Base-by-base conservation (phyloP, 2,329 filamentous ascomycete genomes). In the Phyllosticta citrichinensis region DNA sequence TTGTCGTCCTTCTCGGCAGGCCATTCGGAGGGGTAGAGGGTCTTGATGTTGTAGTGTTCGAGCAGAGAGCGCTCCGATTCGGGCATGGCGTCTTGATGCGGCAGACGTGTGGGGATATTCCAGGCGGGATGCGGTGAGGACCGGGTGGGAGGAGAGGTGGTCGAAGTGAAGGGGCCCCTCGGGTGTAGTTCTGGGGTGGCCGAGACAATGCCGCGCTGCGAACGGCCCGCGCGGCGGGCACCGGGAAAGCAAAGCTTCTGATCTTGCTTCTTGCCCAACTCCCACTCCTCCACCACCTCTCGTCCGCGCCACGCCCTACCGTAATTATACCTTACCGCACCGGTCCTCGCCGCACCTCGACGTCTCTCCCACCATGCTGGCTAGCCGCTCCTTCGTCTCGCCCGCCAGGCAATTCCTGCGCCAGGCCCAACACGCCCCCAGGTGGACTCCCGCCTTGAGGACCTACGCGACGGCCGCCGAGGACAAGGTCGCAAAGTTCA, bases 401-500 rank as follows among this genome's bases (percentile, higher is more conserved):
- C 87, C 89, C 72, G 83, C 85, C 76, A 84, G 89, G 76, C 89
- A 95, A 80, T 89, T 85, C 82, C 79, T 92, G 76, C 86, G 87
- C 76, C 82, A 84, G 71, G 82, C 84, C 66, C 76, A 72, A 69
- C 22, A 30, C 52, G 60, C 52, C 17, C 60, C 50, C 55, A 54
- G 19, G 52, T 62, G 33, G 24, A 47, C 51, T 11, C 56, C 62
- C 54, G 70, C 70, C 57, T 65, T 68, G 62, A 68, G 73, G 60
- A 68, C 69, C 60, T 92, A 87, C 80, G 84, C 83, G 74, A 83
- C 72, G 69, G 73, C 71, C 70, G 75, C 77, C 64, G 77, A 83
- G 63, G 84, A 89, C 52, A 84, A 84, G 70, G 91, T 97, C 70
- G 94, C 92, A 76, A 89, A 94, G 81, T 99, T 97, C 82, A 87